Conservation (phyloP, 257 asterid species). For the Solanum bulbocastanum region DNA sequence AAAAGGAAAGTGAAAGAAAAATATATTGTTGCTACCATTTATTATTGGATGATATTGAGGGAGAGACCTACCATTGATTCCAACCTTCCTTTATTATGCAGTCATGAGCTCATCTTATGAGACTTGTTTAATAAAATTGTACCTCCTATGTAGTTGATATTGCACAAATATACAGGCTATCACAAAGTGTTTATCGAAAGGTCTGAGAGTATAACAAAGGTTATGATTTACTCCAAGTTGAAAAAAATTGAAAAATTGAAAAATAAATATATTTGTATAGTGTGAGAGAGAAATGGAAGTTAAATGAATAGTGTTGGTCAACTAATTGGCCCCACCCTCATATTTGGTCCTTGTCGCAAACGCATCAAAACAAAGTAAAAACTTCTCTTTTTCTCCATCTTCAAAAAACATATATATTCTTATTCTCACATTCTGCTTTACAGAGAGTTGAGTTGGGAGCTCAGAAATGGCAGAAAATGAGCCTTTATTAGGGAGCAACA, state of each 20-base stretch:
- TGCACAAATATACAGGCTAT: too few species aligned
- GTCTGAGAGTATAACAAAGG: too few species aligned
- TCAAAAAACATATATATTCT: too few species aligned
- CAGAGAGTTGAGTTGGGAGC: neutral
- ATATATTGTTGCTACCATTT: neutral
- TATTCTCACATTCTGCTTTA: neutral
- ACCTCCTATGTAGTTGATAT: neutral
- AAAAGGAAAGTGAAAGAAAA: neutral
- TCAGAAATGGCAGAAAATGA: constrained; percentile 43
- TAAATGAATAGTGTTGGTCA: neutral
- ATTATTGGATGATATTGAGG: neutral
- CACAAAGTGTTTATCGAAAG: too few species aligned
- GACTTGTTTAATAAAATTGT: too few species aligned
- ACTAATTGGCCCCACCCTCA: neutral
- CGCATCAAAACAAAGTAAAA: neutral
- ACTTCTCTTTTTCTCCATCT: neutral
- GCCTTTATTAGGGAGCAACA: constrained; percentile 29
- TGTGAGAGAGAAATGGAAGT: neutral
- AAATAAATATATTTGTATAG: neutral
- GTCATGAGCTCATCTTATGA: too few species aligned
- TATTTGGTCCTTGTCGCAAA: neutral
- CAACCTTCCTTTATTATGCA: too few species aligned
- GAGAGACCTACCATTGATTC: neutral
- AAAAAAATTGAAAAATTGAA: too few species aligned
- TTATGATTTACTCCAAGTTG: too few species aligned